Percentiles rank a stretch among this genome's conserved stretches.
Evolutionary conservation across 2,329 filamentous ascomycete species (phyloP).

Genomic region (Epichloe gansuensis): DNA sequence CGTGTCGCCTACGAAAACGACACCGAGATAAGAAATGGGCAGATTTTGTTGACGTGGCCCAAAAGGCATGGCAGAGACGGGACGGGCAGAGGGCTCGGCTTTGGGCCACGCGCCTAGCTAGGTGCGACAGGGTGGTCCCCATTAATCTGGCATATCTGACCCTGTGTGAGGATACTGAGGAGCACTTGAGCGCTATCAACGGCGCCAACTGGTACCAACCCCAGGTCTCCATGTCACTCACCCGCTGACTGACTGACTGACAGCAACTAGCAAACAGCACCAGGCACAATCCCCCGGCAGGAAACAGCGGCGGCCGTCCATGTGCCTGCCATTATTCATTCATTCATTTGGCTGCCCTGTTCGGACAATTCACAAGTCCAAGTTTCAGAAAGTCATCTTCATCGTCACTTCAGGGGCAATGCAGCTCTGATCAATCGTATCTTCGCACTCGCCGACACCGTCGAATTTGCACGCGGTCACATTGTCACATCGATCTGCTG

Average conservation of each 20-base stretch:
- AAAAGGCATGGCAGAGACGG: neutral
- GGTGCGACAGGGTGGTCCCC: conserved; percentile 3
- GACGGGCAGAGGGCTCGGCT: conserved; percentile 1
- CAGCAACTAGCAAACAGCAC: neutral
- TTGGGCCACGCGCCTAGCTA: conserved; percentile 2
- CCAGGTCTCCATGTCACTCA: neutral
- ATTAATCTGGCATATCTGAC: conserved; percentile 2
- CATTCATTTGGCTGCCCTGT: too few species aligned
- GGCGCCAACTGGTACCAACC: neutral
- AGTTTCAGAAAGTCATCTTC: neutral
- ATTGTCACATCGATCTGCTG: conserved; percentile 3
- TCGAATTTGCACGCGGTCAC: neutral
- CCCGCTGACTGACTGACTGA: neutral
- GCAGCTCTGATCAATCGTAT: neutral
- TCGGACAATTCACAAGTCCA: too few species aligned
- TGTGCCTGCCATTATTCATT: too few species aligned
- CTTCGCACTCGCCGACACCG: neutral
- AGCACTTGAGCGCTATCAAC: conserved; percentile 1
- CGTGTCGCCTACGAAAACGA: neutral
- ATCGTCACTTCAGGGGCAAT: neutral
- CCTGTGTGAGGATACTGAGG: neutral
- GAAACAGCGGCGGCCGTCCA: neutral
- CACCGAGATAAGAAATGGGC: neutral
- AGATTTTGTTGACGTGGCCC: neutral
- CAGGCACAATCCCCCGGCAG: neutral